These are phyloP conservation scores for Diaporthe aspalathi DNA, from an alignment of 2,329 filamentous ascomycete genomes.

Conservation along the genomic window DNA sequence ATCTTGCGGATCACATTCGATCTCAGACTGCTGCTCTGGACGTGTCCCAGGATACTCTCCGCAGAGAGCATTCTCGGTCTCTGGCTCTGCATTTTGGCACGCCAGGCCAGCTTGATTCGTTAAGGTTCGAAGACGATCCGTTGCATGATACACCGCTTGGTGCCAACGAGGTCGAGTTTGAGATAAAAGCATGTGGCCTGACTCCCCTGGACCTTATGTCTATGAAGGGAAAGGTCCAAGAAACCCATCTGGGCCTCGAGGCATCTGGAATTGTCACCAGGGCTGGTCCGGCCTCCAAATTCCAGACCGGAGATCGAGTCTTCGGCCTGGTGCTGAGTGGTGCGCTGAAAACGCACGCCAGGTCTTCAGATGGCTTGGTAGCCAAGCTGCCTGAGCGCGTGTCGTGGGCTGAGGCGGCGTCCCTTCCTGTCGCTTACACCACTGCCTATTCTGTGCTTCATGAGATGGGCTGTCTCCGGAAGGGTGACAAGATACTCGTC, in stretches of 20 bases:
- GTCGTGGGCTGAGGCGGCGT: conserved; percentile 41
- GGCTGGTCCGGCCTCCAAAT: conserved; percentile 36
- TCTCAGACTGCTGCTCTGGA: conserved; percentile 38
- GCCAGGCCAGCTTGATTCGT: conserved; percentile 41
- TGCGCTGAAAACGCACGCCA: conserved; percentile 42
- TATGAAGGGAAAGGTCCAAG: conserved; percentile 36
- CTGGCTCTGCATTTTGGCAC: conserved; percentile 36
- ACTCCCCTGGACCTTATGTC: conserved; percentile 40
- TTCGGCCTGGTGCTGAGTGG: conserved; percentile 42
- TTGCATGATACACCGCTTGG: conserved; percentile 32
- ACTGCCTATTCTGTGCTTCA: conserved; percentile 42
- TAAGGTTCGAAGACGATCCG: conserved; percentile 42
- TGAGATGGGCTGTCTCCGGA: conserved; percentile 40
- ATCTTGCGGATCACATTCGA: conserved; percentile 40
- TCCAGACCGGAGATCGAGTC: conserved; percentile 42
- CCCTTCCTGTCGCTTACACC: conserved; percentile 42
- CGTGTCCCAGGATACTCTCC: conserved; percentile 19
- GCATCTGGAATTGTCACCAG: conserved; percentile 43
- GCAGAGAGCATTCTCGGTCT: conserved; percentile 23
- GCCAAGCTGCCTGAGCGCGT: conserved; percentile 39
- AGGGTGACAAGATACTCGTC: conserved; percentile 41
- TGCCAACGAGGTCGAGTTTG: conserved; percentile 43
- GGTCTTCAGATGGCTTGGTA: conserved; percentile 40
- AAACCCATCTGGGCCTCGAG: conserved; percentile 37
- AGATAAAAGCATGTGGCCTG: conserved; percentile 41